Base-by-base conservation (phyloP, 345 rosid genomes). In the Mangifera indica region DNA sequence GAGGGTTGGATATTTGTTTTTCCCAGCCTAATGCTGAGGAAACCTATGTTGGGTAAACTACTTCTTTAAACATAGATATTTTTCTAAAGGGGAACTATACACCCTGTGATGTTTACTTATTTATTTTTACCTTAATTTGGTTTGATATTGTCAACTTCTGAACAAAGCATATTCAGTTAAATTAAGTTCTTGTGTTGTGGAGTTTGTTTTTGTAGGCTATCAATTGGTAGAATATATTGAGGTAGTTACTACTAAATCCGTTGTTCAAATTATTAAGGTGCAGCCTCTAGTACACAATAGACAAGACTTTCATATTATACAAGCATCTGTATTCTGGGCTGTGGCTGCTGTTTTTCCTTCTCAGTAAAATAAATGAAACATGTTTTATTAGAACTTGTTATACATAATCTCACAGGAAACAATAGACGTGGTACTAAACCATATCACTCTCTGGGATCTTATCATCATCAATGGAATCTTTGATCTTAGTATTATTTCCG, bases 351-450 rank as follows among this genome's bases (percentile, higher is more conserved):
- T 29, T 4, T 18, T 48, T 17, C 26, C n/a, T 1, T 42, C 49
- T 65, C 17, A 7, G 34, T n/a, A 21, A 48, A 2, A 24, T 21
- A 24, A 65, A 15, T 2, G 11, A 5, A 55, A 14, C 13, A 9
- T 24, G 49, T 49, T 60, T 66, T 56, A 34, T 66, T 67, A 21
- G 72, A 40, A 14, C 3, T 32, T 60, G 66, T 34, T 21, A 17
- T 15, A 10, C 61, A 24, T 44, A 29, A 21, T 46, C 42, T 42
- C 48, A 55, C 4, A 56, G 42, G 17, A 34, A 65, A 18, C 48
- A 55, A 46, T 44, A n/a, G n/a, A n/a, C n/a, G n/a, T n/a, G n/a
- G n/a, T n/a, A 7, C 62, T 74, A 86, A 59, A 71, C 81, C 83
- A 75, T 74, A 59, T 80, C 76, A 53, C 66, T 61, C 45, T 76